Conservation (phyloP, 768 basidiomycete genomes). For the Pleurotus tuber-regium region DNA sequence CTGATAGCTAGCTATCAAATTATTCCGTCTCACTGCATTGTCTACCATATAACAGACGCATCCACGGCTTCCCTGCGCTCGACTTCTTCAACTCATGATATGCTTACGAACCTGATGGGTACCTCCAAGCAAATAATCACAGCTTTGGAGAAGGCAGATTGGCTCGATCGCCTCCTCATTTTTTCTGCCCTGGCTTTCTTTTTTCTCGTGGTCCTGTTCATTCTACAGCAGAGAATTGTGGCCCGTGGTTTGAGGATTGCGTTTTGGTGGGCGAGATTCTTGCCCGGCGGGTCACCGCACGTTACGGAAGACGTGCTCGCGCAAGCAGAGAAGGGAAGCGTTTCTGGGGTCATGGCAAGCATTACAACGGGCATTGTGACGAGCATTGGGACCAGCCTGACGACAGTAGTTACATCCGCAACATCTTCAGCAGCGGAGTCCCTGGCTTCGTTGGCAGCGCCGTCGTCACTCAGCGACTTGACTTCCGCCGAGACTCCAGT, state of each 20-base stretch:
- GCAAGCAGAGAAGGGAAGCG: constrained; percentile 5
- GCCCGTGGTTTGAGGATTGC: constrained; percentile 77
- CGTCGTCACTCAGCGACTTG: too few species aligned
- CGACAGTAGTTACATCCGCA: not conserved
- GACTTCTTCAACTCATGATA: constrained; percentile 75
- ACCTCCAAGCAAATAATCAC: constrained; percentile 86
- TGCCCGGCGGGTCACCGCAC: constrained; percentile 37
- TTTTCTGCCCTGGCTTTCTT: constrained; percentile 81
- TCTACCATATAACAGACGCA: constrained; percentile 50
- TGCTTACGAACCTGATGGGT: constrained; percentile 64
- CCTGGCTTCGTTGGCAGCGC: too few species aligned
- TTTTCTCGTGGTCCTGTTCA: constrained; percentile 76
- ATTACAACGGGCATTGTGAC: too few species aligned
- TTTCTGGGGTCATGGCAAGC: not conserved
- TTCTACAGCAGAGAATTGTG: constrained; percentile 84
- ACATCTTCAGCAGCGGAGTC: not conserved
- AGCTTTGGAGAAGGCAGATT: constrained; percentile 86
- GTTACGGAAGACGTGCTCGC: not conserved
- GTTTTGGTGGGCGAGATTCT: constrained; percentile 84
- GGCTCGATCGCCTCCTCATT: constrained; percentile 88
- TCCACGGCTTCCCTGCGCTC: constrained; percentile 77
- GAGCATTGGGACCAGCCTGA: not conserved
- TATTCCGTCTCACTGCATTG: too few species aligned
- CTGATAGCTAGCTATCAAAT: too few species aligned
- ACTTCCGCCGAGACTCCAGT: not conserved